Percentiles rank a stretch among this genome's conserved stretches.
Evolutionary conservation across 331 rosid species (phyloP).

Genomic region (Quercus tomentella): DNA sequence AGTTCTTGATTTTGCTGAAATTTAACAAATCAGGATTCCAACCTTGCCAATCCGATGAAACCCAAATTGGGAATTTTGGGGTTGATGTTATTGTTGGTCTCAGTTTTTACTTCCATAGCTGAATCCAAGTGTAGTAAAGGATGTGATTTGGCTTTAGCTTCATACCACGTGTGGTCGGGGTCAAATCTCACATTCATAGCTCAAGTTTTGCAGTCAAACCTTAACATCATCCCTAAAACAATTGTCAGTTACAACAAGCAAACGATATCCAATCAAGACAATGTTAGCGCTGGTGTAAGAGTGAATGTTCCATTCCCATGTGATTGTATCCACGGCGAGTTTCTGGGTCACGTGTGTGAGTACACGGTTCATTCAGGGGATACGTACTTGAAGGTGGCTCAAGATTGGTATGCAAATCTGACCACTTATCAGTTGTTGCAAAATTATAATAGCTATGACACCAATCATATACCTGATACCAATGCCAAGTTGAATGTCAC

Average conservation of each 20-base stretch:
- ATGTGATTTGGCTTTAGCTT: constrained; percentile 46
- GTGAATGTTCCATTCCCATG: constrained; percentile 25
- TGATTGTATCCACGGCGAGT: constrained; percentile 23
- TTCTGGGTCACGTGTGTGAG: constrained; percentile 38
- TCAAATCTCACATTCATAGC: constrained; percentile 26
- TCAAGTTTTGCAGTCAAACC: constrained; percentile 6
- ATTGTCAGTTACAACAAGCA: constrained; percentile 45
- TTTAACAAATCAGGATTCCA: background rate
- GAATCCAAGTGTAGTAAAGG: constrained; percentile 35
- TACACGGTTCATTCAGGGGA: constrained; percentile 13
- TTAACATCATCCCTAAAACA: background rate
- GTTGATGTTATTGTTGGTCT: background rate
- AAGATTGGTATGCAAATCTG: constrained; percentile 29
- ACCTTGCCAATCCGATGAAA: constrained; percentile 32
- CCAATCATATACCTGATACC: constrained; percentile 23
- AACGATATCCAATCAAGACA: constrained; percentile 27
- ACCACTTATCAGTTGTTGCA: constrained; percentile 35
- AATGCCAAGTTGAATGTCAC: constrained; percentile 27
- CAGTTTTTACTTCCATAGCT: constrained; percentile 1
- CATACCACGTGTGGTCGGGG: constrained; percentile 22
- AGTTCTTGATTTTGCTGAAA: background rate
- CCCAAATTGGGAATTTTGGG: constrained; percentile 13
- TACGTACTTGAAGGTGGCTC: constrained; percentile 33
- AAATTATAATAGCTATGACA: constrained; percentile 16
- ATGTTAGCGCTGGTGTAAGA: background rate